These are phyloP conservation scores for Lupinus albus DNA, from an alignment of 306 rosid genomes.

Conservation along the genomic window DNA sequence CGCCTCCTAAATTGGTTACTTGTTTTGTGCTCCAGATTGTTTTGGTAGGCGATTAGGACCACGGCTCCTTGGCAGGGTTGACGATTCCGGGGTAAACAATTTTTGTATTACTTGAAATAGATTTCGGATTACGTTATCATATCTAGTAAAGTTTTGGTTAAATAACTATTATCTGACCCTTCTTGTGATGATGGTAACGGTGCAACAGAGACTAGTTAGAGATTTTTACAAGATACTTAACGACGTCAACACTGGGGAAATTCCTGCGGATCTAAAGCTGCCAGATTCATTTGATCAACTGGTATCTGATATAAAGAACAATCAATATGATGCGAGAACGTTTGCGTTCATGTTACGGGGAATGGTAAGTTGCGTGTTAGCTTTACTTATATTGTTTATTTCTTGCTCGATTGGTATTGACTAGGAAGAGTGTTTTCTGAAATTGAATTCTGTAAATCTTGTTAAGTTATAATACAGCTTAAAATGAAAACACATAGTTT, in stretches of 20 bases:
- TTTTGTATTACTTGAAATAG: constrained; percentile 20
- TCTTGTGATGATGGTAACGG: constrained; percentile 46
- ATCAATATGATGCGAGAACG: constrained; percentile 80
- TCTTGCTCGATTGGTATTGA: constrained; percentile 20
- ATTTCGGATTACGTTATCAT: constrained; percentile 12
- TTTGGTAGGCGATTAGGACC: constrained; percentile 99
- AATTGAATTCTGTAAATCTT: constrained; percentile 34
- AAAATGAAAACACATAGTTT: neutral
- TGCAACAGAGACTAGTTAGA: constrained; percentile 75
- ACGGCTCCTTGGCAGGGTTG: constrained; percentile 88
- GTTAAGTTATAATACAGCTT: neutral
- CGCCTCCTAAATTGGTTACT: constrained; percentile 38
- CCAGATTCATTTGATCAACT: constrained; percentile 84
- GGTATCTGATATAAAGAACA: constrained; percentile 79
- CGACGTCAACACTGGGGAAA: constrained; percentile 74
- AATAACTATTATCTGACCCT: constrained; percentile 42
- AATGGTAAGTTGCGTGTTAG: constrained; percentile 62
- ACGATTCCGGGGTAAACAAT: constrained; percentile 82
- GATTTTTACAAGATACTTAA: constrained; percentile 84
- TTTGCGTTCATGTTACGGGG: constrained; percentile 80
- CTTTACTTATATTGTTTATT: constrained; percentile 18
- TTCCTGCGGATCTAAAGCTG: constrained; percentile 72
- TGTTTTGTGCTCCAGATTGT: constrained; percentile 72
- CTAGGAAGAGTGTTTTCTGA: constrained; percentile 23
- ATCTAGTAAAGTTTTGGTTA: constrained; percentile 21